Evolutionary conservation across 345 rosid species (phyloP), one percentile per base, ranked within the genome.

Genomic region (Euphorbia tirucalli): DNA sequence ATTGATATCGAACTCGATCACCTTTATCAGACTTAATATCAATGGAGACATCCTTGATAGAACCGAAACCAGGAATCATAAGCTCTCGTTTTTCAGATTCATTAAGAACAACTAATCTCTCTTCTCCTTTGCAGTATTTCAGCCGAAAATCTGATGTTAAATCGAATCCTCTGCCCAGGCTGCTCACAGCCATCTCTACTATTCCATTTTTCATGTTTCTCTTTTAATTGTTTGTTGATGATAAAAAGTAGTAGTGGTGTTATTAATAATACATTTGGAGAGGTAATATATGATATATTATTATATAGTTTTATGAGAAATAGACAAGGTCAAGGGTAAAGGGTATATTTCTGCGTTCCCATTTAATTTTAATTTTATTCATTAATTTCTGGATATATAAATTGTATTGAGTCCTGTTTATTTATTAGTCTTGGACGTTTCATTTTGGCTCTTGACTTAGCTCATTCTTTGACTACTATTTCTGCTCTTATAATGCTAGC

Each of bases 121-220:
- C 66, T 13, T 86, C 72, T 30, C 97, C 97, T 80, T 92, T 95
- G 83, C 97, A 89, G 73, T 76, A 92, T 66, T 83, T 88, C 64
- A 92, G 91, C 32, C 89, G 82, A 71, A 88, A 92, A 72, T 92
- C 97, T 1, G 83, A 85, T 14, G 99, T 88, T 44, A 95, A 73
- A 83, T 95, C 99, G 69, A 95, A 92, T 0, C 99, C 99, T 84
- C 59, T 88, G 5, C 99, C 99, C 0, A 95, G 83, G 85, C 97
- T 84, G 70, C 76, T 80, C 3, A 92, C 56, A 70, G 88, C 96
- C 66, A 54, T 78, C 71, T 90, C 88, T 22, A 86, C 83, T 43
- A 77, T 75, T 41, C 62, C 75, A 35, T 35, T 68, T 24, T 31
- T 75, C 87, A 79, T 88, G 74, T 61, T 50, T n/a, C n/a, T n/a